phyloP scores from a whole-genome alignment of 1,284 basidiomycete genomes.

The Cutaneotrichosporon dermatis region DNA sequence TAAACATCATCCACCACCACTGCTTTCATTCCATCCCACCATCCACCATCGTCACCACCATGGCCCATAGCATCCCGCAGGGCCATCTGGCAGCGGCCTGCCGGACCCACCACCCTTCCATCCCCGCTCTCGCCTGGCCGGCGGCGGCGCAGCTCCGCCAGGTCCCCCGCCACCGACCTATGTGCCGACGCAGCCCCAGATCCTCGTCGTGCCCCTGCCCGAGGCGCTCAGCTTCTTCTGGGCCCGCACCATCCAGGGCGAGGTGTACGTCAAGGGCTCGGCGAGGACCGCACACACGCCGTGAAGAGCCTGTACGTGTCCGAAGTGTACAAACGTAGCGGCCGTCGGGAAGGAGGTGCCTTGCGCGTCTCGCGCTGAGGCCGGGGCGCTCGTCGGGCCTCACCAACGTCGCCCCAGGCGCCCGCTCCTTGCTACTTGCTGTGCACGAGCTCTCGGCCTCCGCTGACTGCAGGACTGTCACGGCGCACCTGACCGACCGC shows the following conservation, averaged over 20 bases:
- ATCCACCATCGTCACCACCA: neutral
- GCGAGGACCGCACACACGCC: slow-evolving; percentile 25
- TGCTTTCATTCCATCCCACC: too few relatives aligned
- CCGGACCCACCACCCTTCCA: neutral
- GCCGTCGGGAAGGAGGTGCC: too few relatives aligned
- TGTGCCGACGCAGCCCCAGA: slow-evolving; percentile 40
- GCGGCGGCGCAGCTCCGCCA: neutral
- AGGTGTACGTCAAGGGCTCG: slow-evolving; percentile 46
- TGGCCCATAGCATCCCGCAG: neutral
- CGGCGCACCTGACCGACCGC: slow-evolving; percentile 26
- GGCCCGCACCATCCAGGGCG: slow-evolving; percentile 42
- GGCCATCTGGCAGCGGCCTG: neutral
- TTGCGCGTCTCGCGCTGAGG: too few relatives aligned
- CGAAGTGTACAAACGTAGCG: too few relatives aligned
- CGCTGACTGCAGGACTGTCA: slow-evolving; percentile 25
- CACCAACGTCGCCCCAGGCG: too few relatives aligned
- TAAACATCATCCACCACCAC: too few relatives aligned
- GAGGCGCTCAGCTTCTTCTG: slow-evolving; percentile 45
- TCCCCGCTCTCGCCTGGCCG: too few relatives aligned
- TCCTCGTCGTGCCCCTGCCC: slow-evolving; percentile 41
- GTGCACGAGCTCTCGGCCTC: too few relatives aligned
- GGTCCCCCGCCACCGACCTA: slow-evolving; percentile 35
- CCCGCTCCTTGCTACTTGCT: too few relatives aligned
- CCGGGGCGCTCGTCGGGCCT: too few relatives aligned
- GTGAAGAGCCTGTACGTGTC: slow-evolving; percentile 35